phyloP scores from a whole-genome alignment of 352 stramenopile genomes.

The Pythium brachiatum region DNA sequence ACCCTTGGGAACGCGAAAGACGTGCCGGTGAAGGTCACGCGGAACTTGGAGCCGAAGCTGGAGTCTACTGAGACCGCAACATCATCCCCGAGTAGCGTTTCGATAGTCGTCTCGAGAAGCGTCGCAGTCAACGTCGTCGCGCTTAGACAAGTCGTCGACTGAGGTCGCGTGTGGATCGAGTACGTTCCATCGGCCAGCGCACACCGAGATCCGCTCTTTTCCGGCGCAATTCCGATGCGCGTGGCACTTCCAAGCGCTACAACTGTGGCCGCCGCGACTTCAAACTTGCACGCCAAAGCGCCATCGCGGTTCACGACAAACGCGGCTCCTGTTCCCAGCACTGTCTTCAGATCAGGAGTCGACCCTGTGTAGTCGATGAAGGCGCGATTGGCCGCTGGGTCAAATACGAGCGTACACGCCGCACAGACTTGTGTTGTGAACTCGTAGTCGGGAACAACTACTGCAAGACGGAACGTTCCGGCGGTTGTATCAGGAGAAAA shows the following conservation, averaged over 20 bases:
- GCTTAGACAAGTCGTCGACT: slow-evolving; percentile 40
- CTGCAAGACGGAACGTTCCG: slow-evolving; percentile 75
- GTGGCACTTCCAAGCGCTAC: slow-evolving; percentile 28
- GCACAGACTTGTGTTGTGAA: slow-evolving; percentile 39
- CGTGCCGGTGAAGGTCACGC: slow-evolving; percentile 88
- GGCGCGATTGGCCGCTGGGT: slow-evolving; percentile 24
- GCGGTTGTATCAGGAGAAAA: slow-evolving; percentile 52
- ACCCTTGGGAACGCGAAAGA: slow-evolving; percentile 40
- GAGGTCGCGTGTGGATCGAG: slow-evolving; percentile 49
- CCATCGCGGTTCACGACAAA: slow-evolving; percentile 54
- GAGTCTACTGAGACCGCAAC: slow-evolving; percentile 65
- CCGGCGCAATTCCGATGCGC: slow-evolving; percentile 39
- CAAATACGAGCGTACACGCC: slow-evolving; percentile 43
- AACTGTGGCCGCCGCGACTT: slow-evolving; percentile 36
- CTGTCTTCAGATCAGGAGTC: slow-evolving; percentile 51
- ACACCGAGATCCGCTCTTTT: slow-evolving; percentile 26
- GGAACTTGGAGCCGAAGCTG: slow-evolving; percentile 56
- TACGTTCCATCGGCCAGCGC: slow-evolving; percentile 39
- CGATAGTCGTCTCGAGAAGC: slow-evolving; percentile 33
- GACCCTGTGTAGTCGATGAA: slow-evolving; percentile 72
- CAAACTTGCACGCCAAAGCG: slow-evolving; percentile 47
- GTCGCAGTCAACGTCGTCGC: slow-evolving; percentile 29
- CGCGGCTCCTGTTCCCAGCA: slow-evolving; percentile 73
- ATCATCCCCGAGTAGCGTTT: slow-evolving; percentile 47
- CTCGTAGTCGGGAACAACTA: slow-evolving; percentile 22